phyloP scores from a whole-genome alignment of 2,329 filamentous ascomycete species.

The Paecilomyces fulvus region DNA sequence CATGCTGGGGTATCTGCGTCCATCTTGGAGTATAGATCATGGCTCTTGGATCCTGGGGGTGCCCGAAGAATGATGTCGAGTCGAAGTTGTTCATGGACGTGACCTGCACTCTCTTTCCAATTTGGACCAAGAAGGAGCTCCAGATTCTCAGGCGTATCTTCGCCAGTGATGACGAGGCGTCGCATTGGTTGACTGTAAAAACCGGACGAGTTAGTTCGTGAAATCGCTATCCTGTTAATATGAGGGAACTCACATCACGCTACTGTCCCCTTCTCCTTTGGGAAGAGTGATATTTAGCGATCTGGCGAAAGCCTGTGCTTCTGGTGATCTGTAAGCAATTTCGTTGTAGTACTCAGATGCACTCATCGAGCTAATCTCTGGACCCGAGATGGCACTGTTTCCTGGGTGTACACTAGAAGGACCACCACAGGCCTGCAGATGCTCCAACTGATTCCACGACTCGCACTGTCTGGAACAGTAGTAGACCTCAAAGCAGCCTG shows the following conservation, averaged over 20 bases:
- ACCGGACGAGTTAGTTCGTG: background rate
- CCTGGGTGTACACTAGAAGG: background rate
- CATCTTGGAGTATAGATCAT: background rate
- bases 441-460: background rate
- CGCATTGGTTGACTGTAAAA: conserved; percentile 1
- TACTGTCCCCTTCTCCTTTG: background rate
- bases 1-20: background rate
- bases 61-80: background rate
- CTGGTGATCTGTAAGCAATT: background rate
- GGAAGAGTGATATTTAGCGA: conserved; percentile 1
- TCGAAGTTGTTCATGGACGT: background rate
- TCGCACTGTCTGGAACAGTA: conserved; percentile 1
- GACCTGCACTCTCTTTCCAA: conserved; percentile 1
- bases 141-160: conserved; percentile 2
- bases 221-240: background rate
- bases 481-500: background rate
- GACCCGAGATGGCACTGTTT: background rate
- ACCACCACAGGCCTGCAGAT: background rate
- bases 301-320: background rate
- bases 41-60: background rate
- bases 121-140: conserved; percentile 1
- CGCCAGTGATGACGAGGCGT: conserved; percentile 2
- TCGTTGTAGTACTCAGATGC: background rate
- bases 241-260: background rate
- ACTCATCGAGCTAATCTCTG: background rate